Evolutionary conservation across 345 rosid genomes (phyloP).

Genomic region (Bruguiera parviflora): DNA sequence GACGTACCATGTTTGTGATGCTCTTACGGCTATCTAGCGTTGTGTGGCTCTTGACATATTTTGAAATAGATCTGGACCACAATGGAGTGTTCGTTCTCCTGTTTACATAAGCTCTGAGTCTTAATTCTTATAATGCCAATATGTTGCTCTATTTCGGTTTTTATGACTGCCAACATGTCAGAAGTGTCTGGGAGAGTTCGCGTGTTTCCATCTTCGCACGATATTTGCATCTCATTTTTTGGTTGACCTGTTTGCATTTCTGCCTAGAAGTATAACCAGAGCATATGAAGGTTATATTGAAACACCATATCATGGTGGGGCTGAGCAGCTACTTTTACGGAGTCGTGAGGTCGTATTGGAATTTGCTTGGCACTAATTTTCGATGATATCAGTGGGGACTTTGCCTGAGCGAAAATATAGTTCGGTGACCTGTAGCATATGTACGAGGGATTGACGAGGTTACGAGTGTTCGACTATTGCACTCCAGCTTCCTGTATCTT

Average conservation of each 20-base stretch:
- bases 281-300: background rate
- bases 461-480: conserved; percentile 22
- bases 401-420: no score
- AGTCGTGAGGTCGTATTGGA: no score
- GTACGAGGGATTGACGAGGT: background rate
- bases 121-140: background rate
- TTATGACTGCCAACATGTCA: background rate
- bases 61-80: background rate
- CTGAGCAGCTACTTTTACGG: background rate
- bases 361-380: no score
- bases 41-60: background rate
- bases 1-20: conserved; percentile 7
- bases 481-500: conserved; percentile 8
- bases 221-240: background rate
- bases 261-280: background rate
- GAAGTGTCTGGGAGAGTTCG: no score
- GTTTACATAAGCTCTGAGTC: background rate
- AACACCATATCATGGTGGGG: background rate
- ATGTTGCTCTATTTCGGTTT: background rate
- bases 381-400: no score
- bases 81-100: background rate
- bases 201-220: no score
- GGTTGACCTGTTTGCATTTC: background rate
- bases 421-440: no score
- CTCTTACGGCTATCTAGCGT: background rate